A percentile compares a stretch with the other conserved stretches of the same genome.
Conservation (phyloP, 257 asterid species). For the Gentiana macrophylla region DNA sequence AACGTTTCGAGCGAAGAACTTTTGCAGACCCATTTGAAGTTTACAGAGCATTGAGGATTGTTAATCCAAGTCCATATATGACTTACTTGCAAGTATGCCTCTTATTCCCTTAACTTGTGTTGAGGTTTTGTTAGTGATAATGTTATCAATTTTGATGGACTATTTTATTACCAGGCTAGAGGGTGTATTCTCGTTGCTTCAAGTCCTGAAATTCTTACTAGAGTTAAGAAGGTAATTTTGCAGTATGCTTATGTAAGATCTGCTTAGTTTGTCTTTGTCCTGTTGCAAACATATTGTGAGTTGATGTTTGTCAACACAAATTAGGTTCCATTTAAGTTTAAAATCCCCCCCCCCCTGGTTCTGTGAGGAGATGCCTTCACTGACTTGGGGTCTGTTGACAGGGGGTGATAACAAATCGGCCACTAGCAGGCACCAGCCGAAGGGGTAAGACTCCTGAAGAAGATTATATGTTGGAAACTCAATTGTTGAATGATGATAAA, state of each 20-base stretch:
- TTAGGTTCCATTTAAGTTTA: neutral
- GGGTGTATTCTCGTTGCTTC: slow-evolving; percentile 95
- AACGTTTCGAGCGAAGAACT: slow-evolving; percentile 92
- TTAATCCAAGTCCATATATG: slow-evolving; percentile 99
- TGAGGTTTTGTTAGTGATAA: slow-evolving; percentile 2
- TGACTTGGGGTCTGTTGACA: slow-evolving; percentile 21
- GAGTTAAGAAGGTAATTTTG: slow-evolving; percentile 66
- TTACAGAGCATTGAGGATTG: slow-evolving; percentile 89
- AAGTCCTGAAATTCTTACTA: slow-evolving; percentile 95
- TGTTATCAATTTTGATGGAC: neutral
- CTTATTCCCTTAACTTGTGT: slow-evolving; percentile 14
- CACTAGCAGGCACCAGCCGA: slow-evolving; percentile 93
- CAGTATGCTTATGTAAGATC: too few species aligned
- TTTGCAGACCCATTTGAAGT: slow-evolving; percentile 99
- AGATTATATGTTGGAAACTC: slow-evolving; percentile 81
- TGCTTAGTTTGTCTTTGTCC: neutral
- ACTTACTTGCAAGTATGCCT: slow-evolving; percentile 74
- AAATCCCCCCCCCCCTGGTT: neutral
- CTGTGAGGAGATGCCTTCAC: slow-evolving; percentile 2
- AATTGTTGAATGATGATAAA: slow-evolving; percentile 76
- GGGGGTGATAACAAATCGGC: slow-evolving; percentile 78
- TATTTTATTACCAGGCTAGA: slow-evolving; percentile 48
- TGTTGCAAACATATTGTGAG: too few species aligned
- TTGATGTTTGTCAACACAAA: too few species aligned
- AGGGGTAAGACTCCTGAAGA: slow-evolving; percentile 92